Conservation (phyloP, 2,329 filamentous ascomycete species). For the Pseudogymnoascus sp. region DNA sequence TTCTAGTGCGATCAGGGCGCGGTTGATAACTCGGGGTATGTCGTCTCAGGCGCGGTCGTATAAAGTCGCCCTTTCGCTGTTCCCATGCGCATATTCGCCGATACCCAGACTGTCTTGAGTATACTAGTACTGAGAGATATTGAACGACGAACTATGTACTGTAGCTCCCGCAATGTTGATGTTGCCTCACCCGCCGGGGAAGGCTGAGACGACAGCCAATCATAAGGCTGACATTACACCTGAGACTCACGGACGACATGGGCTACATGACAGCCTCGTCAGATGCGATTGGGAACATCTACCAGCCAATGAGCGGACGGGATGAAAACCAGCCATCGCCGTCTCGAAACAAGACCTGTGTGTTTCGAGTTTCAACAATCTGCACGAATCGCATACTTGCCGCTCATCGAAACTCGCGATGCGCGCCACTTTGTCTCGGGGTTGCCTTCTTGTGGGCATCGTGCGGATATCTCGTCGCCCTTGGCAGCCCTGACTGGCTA, state of each 20-base stretch:
- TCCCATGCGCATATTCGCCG: neutral
- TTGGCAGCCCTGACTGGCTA: neutral
- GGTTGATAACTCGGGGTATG: neutral
- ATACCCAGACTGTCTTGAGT: neutral
- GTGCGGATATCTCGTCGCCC: neutral
- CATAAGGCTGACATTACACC: neutral
- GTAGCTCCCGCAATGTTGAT: neutral
- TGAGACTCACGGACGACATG: neutral
- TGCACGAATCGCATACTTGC: neutral
- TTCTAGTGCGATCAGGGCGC: neutral
- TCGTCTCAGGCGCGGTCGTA: neutral
- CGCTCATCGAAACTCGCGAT: neutral
- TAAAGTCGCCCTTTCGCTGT: neutral
- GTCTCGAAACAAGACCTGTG: neutral
- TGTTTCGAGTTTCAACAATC: constrained; percentile 7
- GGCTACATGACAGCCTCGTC: constrained; percentile 1
- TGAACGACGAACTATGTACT: neutral
- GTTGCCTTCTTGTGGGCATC: neutral
- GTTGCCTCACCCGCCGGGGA: neutral
- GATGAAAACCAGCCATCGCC: neutral
- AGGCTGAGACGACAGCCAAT: neutral
- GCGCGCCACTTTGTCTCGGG: constrained; percentile 1
- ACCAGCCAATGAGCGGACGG: neutral
- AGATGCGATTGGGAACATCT: neutral
- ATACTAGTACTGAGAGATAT: neutral